These are phyloP conservation scores for Dillenia turbinata DNA, from an alignment of 164 flowering plant genomes.

Conservation along the genomic window DNA sequence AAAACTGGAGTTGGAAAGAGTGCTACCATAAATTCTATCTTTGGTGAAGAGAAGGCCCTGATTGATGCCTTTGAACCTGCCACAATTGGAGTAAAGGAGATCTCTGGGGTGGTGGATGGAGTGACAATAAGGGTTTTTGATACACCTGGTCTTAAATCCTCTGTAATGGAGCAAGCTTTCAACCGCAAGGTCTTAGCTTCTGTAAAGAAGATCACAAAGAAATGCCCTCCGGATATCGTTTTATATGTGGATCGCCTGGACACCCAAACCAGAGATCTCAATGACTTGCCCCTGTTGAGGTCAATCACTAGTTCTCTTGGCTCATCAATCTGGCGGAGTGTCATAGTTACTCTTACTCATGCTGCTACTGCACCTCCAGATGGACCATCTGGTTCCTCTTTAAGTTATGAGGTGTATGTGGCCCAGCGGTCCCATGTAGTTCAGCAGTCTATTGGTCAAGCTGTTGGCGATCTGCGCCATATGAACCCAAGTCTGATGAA, in stretches of 20 bases:
- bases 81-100: slow-evolving; percentile 59
- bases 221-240: slow-evolving; percentile 73
- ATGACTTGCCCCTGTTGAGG: slow-evolving; percentile 73
- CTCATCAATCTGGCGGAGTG: slow-evolving; percentile 72
- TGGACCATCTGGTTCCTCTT: slow-evolving; percentile 81
- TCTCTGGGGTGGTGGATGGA: slow-evolving; percentile 63
- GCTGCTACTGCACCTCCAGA: slow-evolving; percentile 96
- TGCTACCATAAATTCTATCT: slow-evolving; percentile 89
- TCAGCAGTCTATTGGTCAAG: slow-evolving; percentile 86
- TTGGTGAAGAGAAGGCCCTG: slow-evolving; percentile 63
- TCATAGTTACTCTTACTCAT: slow-evolving; percentile 85
- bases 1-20: slow-evolving; percentile 98
- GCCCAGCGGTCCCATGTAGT: slow-evolving; percentile 83
- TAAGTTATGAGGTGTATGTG: slow-evolving; percentile 83
- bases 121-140: slow-evolving; percentile 73
- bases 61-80: slow-evolving; percentile 70
- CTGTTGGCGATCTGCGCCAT: slow-evolving; percentile 81
- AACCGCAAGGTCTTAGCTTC: slow-evolving; percentile 56
- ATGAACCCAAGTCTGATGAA: slow-evolving; percentile 81
- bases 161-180: slow-evolving; percentile 63
- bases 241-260: slow-evolving; percentile 88
- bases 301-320: slow-evolving; percentile 63
- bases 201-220: slow-evolving; percentile 69
- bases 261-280: slow-evolving; percentile 74
- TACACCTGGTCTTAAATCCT: slow-evolving; percentile 79